Evolutionary conservation across 768 basidiomycete species (phyloP).

Genomic region (Psilocybe azurescens): DNA sequence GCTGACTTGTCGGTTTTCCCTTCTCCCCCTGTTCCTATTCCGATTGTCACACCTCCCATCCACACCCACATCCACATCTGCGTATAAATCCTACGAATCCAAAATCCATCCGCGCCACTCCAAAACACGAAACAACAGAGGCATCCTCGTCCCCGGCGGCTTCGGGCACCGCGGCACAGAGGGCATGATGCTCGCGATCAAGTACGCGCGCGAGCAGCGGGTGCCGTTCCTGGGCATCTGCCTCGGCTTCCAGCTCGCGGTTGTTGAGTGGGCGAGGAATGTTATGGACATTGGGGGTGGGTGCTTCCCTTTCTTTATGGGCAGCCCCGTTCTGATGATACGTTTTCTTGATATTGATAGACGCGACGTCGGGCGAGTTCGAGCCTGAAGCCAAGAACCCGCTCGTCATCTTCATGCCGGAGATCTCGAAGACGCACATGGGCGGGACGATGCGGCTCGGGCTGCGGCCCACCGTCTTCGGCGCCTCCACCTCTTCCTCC

Average conservation of each 20-base stretch:
- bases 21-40: neutral
- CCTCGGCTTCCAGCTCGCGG: conserved; percentile 96
- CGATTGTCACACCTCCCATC: neutral
- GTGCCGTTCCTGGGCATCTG: conserved; percentile 97
- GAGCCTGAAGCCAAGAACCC: conserved; percentile 63
- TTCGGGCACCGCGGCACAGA: conserved; percentile 94
- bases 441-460: conserved; percentile 99
- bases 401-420: conserved; percentile 97
- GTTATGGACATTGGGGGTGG: conserved; percentile 74
- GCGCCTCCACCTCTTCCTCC: conserved; percentile 26
- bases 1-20: conserved; percentile 5
- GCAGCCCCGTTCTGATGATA: neutral
- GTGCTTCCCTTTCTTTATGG: conserved; percentile 18
- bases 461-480: conserved; percentile 93
- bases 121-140: conserved; percentile 47
- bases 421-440: conserved; percentile 97
- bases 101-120: no score
- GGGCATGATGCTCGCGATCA: conserved; percentile 98
- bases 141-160: conserved; percentile 96
- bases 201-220: conserved; percentile 95
- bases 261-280: conserved; percentile 92
- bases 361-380: conserved; percentile 89
- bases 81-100: no score
- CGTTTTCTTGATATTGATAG: conserved; percentile 39
- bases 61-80: no score